Base-by-base conservation (phyloP, 331 rosid species). In the Malus hybrid region DNA sequence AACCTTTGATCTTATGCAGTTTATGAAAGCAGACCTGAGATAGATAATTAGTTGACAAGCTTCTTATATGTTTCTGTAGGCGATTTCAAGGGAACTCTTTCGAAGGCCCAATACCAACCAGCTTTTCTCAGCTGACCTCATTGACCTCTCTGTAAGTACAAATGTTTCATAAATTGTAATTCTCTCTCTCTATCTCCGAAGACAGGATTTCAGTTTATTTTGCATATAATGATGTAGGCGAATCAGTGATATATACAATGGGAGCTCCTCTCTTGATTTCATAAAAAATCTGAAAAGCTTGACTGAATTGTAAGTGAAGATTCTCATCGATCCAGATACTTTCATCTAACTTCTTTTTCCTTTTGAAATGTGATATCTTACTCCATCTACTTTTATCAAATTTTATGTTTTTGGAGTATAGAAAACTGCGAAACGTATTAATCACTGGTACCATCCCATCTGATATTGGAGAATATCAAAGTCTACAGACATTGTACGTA, bases 71-170 rank as follows among this genome's bases (percentile, higher is more conserved):
- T 14, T 56, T 73, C 73, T 34, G 72, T 68, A 92, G 97, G 91
- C 79, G 86, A 80, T 81, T 92, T 78, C 84, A 87, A 69, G 97
- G 97, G 15, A 92, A 92, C 84, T 83, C 91, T 74, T 87, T 92
- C 24, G 77, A 85, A 75, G 93, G 96, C 63, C 84, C 90, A 57
- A 84, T 90, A 81, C 96, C 97, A 27, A 67, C 83, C 0, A 73
- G 88, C 34, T 85, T 90, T 78, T 85, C 88, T 61, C 87, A 85
- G 48, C 67, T 93, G 86, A 87, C 85, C 29, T 87, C 89, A 59
- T 54, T 88, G 74, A 1, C 6, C 1, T 0, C 0, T 33, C 36
- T 33, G 36, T 33, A 33, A 33, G 36, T 33, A 33, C 36, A 33
- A 33, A 33, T 33, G 36, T 33, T 33, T 33, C 36, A 33, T 5